Evolutionary conservation across 257 asterid species (phyloP).

Genomic region (Primulina huaijiensis): DNA sequence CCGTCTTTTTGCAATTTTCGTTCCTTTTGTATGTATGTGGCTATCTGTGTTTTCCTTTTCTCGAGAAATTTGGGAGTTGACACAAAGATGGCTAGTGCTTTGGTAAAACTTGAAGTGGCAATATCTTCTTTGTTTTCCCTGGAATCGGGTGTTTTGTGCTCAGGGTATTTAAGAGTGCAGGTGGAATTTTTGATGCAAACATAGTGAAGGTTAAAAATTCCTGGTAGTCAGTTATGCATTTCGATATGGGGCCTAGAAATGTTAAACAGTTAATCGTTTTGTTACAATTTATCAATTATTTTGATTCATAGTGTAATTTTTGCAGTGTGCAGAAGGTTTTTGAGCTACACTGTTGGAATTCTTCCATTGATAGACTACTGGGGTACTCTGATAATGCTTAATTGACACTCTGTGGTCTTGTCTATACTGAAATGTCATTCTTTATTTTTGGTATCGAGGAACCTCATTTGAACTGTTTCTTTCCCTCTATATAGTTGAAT

Average conservation of each 20-base stretch:
- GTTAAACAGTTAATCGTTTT: background rate
- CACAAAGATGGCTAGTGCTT: constrained; percentile 23
- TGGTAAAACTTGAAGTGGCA: background rate
- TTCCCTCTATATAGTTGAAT: background rate
- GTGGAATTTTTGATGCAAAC: background rate
- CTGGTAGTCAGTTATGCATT: background rate
- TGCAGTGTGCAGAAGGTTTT: no score
- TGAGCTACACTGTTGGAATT: background rate
- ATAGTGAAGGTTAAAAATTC: background rate
- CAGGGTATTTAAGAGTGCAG: background rate
- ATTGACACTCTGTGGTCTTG: background rate
- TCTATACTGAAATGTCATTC: background rate
- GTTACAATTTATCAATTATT: background rate
- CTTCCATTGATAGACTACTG: no score
- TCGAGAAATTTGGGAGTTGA: constrained; percentile 2
- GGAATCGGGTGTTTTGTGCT: background rate
- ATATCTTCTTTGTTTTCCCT: background rate
- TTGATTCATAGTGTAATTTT: no score
- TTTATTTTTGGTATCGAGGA: background rate
- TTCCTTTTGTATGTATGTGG: background rate
- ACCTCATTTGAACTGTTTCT: background rate
- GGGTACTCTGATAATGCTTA: background rate
- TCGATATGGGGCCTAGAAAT: background rate
- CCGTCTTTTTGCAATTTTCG: background rate
- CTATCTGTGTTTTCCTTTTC: constrained; percentile 13